Percentiles rank a stretch among this genome's conserved stretches.
These are phyloP conservation scores for Claviceps cyperi DNA, from an alignment of 2,329 filamentous ascomycete genomes.

Conservation along the genomic window DNA sequence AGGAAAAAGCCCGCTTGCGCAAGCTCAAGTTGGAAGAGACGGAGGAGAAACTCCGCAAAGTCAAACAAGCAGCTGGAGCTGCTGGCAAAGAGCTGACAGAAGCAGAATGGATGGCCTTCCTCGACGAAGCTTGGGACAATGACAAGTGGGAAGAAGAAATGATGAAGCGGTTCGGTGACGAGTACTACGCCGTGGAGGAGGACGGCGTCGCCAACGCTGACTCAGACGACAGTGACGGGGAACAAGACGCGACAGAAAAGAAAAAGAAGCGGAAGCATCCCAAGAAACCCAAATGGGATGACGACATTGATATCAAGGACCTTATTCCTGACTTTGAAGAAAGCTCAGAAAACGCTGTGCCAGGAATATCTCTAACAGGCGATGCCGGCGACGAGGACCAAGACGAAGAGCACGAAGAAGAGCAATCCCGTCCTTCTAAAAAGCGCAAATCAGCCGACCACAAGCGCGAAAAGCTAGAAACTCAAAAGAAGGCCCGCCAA, in stretches of 20 bases:
- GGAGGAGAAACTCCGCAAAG: slow-evolving; percentile 71
- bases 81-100: slow-evolving; percentile 51
- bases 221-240: slow-evolving; percentile 27
- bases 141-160: slow-evolving; percentile 85
- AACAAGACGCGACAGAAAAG: slow-evolving; percentile 28
- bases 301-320: slow-evolving; percentile 95
- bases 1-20: slow-evolving; percentile 69
- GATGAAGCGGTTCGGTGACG: slow-evolving; percentile 72
- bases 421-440: slow-evolving; percentile 34
- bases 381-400: slow-evolving; percentile 16
- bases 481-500: slow-evolving; percentile 59
- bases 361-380: slow-evolving; percentile 39
- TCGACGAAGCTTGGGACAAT: slow-evolving; percentile 82
- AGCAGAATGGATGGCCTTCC: slow-evolving; percentile 69
- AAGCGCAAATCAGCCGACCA: slow-evolving; percentile 45
- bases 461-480: slow-evolving; percentile 41
- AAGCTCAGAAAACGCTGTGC: slow-evolving; percentile 28
- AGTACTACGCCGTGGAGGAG: slow-evolving; percentile 69
- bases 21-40: slow-evolving; percentile 86
- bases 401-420: slow-evolving; percentile 28
- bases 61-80: slow-evolving; percentile 78
- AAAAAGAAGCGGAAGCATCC: slow-evolving; percentile 28
- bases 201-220: slow-evolving; percentile 41
- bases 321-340: slow-evolving; percentile 77
- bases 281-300: slow-evolving; percentile 68